Base-by-base conservation (phyloP, 2,329 filamentous ascomycete species). In the Sporothrix variecibatus region DNA sequence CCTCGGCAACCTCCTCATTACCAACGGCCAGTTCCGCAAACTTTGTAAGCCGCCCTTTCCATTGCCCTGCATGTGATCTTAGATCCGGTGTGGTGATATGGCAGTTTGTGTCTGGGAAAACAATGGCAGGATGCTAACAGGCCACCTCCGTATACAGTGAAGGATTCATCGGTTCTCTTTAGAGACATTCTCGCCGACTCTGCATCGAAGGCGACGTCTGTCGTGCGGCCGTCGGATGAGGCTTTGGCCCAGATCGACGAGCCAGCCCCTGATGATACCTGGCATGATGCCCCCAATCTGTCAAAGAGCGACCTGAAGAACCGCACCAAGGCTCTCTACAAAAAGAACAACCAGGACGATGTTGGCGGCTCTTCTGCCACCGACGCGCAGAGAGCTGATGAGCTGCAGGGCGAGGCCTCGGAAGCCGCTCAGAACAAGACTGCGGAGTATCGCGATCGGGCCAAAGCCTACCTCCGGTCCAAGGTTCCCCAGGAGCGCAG, bases 11-110 rank as follows among this genome's bases (percentile, higher is more conserved):
- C 87, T 99, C 74, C 86, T 98, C 79, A 92, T 98, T 80, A 97
- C 95, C 79, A 99, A 99, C 79, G 96, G 96, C 77, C 95, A 98
- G 82, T 98, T 97, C 87, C 90, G 94, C 78, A 97, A 97, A 85
- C 89, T 97, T 46, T 84, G 93, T 92, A 89, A 82, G 92, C 89
- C 11, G 9, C 1, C 7, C 53, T 12, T 40, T 26, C 34, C 7
- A 26, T 49, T 11, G 3, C 31, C 43, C 12, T 2, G 15, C 15
- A 40, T 20, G 56, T 11, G 31, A 11, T 8, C 31, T 40, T 6
- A 12, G 31, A 38, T n/a, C 17, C 2, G 8, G 34, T 34, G 34
- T 34, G 1, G 34, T 8, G 34, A 34, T 34, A 34, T 34, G 34
- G 34, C 31, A 15, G 6, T 17, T 58, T 56, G 51, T 8, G 23